Evolutionary conservation across 371 early-diverging fungal genomes (phyloP).

Genomic region (Blyttiomyces sp.): DNA sequence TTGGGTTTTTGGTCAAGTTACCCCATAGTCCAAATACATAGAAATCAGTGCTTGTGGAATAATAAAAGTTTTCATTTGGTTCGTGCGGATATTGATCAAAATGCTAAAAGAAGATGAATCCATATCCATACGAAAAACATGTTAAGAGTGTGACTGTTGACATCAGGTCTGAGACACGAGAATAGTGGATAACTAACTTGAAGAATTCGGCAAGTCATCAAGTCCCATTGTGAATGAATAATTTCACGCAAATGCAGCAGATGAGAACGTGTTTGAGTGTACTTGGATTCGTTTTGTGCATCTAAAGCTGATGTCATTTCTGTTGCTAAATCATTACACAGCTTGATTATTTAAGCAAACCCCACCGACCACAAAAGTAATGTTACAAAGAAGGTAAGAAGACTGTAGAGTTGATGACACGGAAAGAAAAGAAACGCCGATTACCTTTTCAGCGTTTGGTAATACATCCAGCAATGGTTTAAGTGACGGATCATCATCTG

Average conservation of each 20-base stretch:
- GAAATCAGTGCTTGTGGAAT: slow-evolving; percentile 8
- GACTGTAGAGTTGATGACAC: not conserved
- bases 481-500: slow-evolving; percentile 36
- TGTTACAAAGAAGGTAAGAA: not conserved
- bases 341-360: slow-evolving; percentile 6
- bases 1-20: slow-evolving; percentile 49
- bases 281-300: slow-evolving; percentile 8
- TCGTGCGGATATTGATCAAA: slow-evolving; percentile 42
- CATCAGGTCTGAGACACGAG: not conserved
- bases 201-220: slow-evolving; percentile 29
- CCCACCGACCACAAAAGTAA: not conserved
- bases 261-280: slow-evolving; percentile 15
- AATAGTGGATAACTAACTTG: too few relatives aligned
- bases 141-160: not conserved
- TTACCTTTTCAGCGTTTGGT: slow-evolving; percentile 33
- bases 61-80: slow-evolving; percentile 49
- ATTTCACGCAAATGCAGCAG: slow-evolving; percentile 22
- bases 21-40: slow-evolving; percentile 46
- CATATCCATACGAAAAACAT: not conserved
- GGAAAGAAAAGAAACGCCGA: not conserved
- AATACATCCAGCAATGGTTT: slow-evolving; percentile 22
- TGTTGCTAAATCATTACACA: slow-evolving; percentile 28
- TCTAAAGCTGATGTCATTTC: slow-evolving; percentile 11
- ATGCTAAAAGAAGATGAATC: slow-evolving; percentile 23
- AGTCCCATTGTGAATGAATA: slow-evolving; percentile 39